phyloP scores from a whole-genome alignment of 306 rosid species.

The Sphenostylis stenocarpa region DNA sequence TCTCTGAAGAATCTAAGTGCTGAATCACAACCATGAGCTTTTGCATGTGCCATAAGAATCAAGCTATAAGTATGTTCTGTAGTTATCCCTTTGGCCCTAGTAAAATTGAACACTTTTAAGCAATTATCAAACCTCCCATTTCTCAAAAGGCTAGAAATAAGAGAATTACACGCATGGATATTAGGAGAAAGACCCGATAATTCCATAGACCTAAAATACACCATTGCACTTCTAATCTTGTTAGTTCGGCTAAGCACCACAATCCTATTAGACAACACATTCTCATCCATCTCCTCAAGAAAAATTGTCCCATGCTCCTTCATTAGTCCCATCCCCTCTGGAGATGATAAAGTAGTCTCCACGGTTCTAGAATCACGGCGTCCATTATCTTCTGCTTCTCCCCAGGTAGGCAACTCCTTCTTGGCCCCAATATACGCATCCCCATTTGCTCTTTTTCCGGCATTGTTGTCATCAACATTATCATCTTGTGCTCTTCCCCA shows the following conservation, averaged over 20 bases:
- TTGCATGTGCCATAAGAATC: slow-evolving; percentile 66
- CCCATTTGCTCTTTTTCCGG: slow-evolving; percentile 26
- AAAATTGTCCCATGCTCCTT: slow-evolving; percentile 42
- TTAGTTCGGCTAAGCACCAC: slow-evolving; percentile 81
- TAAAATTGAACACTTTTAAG: slow-evolving; percentile 56
- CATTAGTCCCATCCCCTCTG: slow-evolving; percentile 30
- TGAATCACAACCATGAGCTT: slow-evolving; percentile 48
- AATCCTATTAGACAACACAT: slow-evolving; percentile 61
- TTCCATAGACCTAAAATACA: slow-evolving; percentile 75
- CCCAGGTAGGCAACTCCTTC: slow-evolving; percentile 58
- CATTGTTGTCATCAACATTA: background rate
- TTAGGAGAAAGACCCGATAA: slow-evolving; percentile 65
- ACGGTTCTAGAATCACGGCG: slow-evolving; percentile 22
- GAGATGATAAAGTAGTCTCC: slow-evolving; percentile 25
- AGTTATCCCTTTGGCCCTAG: slow-evolving; percentile 51
- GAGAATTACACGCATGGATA: slow-evolving; percentile 80
- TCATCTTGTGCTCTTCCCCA: slow-evolving; percentile 45
- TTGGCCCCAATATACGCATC: slow-evolving; percentile 32
- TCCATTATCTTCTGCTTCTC: slow-evolving; percentile 38
- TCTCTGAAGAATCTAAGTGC: slow-evolving; percentile 56
- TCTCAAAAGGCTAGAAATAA: slow-evolving; percentile 74
- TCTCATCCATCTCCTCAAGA: slow-evolving; percentile 72
- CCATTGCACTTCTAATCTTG: slow-evolving; percentile 73
- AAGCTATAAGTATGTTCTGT: slow-evolving; percentile 79
- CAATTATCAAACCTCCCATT: slow-evolving; percentile 62